A percentile compares a stretch with the other conserved stretches of the same genome.
These are phyloP conservation scores for Pulveroboletus ravenelii DNA, from an alignment of 768 basidiomycete genomes.

Conservation along the genomic window DNA sequence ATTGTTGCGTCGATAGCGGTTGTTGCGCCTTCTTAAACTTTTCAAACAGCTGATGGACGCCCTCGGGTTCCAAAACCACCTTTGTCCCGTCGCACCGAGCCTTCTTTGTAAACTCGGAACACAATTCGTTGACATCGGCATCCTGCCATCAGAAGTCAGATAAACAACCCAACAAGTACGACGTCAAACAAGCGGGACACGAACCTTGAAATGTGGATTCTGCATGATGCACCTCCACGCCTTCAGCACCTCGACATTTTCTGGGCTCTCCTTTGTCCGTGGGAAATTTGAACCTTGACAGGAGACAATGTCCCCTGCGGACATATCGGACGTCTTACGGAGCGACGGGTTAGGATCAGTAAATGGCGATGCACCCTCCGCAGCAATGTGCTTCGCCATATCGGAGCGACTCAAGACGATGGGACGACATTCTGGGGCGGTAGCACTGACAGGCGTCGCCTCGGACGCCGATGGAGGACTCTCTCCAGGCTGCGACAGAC, in stretches of 20 bases:
- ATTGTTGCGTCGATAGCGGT: constrained; percentile 9
- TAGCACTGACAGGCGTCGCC: constrained; percentile 25
- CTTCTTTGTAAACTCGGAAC: constrained; percentile 74
- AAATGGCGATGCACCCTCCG: constrained; percentile 61
- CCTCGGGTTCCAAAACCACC: constrained; percentile 62
- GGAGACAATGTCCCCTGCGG: constrained; percentile 50
- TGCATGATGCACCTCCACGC: constrained; percentile 77
- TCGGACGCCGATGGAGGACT: constrained; percentile 40
- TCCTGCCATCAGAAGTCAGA: constrained; percentile 40
- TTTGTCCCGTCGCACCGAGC: constrained; percentile 82
- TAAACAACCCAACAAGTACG: not conserved
- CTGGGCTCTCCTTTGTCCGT: constrained; percentile 60
- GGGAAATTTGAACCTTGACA: constrained; percentile 70
- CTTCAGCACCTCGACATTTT: constrained; percentile 71
- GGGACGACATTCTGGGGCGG: constrained; percentile 4
- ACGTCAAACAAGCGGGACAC: constrained; percentile 21
- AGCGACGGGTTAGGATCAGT: constrained; percentile 22
- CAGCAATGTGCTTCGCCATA: constrained; percentile 44
- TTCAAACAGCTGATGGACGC: constrained; percentile 42
- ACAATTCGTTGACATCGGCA: constrained; percentile 73
- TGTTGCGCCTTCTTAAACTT: constrained; percentile 30
- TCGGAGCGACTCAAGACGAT: constrained; percentile 42
- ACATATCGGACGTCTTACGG: constrained; percentile 41
- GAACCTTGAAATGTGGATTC: constrained; percentile 71
- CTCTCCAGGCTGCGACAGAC: constrained; percentile 21